Conservation (phyloP, 176 grass and related monocot genomes). For the Lolium rigidum region DNA sequence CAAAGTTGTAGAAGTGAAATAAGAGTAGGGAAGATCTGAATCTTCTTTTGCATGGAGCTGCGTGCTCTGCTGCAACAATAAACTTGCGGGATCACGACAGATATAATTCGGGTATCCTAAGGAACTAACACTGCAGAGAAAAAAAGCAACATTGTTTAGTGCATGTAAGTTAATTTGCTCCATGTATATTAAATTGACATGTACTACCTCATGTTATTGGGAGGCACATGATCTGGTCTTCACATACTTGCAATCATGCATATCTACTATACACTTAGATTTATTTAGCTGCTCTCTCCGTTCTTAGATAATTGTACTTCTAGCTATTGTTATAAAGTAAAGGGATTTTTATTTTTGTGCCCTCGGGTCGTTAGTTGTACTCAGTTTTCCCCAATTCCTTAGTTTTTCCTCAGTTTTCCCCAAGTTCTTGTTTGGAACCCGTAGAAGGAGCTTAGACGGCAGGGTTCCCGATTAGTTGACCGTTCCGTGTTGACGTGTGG, state of each 20-base stretch:
- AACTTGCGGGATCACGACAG: neutral
- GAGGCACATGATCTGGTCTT: conserved; percentile 52
- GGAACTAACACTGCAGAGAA: conserved; percentile 20
- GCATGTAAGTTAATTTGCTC: conserved; percentile 38
- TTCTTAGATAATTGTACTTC: too few species aligned
- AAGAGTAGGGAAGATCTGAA: conserved; percentile 37
- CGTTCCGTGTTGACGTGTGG: too few species aligned
- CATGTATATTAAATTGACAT: conserved; percentile 30
- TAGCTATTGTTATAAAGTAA: too few species aligned
- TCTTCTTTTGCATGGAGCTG: conserved; percentile 49
- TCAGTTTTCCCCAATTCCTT: too few species aligned
- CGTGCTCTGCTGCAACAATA: conserved; percentile 38
- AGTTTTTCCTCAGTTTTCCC: too few species aligned
- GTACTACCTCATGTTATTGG: conserved; percentile 36
- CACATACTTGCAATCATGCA: conserved; percentile 45
- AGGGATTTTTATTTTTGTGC: too few species aligned
- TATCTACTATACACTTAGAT: neutral
- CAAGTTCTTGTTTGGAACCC: too few species aligned
- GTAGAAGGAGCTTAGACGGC: too few species aligned
- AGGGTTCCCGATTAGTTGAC: too few species aligned
- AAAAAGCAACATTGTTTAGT: conserved; percentile 15
- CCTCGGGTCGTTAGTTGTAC: too few species aligned
- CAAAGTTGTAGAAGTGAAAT: conserved; percentile 22
- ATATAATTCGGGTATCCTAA: conserved; percentile 34
- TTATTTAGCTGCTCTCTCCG: neutral